These are phyloP conservation scores for Sutorius australiensis DNA, from an alignment of 768 basidiomycete genomes.

Conservation along the genomic window DNA sequence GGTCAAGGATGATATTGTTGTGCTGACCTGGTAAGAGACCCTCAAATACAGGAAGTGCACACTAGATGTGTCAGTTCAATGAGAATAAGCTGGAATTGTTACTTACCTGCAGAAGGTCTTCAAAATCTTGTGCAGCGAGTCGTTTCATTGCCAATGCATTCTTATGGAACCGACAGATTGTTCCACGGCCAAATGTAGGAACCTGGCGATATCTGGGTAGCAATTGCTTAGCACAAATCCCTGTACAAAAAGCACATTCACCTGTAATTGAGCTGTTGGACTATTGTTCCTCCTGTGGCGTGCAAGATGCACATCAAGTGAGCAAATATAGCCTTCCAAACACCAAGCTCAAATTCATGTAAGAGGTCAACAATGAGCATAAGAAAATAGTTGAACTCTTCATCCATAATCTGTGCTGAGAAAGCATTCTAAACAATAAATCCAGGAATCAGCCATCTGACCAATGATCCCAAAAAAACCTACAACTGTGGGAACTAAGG, in stretches of 20 bases:
- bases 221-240: no score
- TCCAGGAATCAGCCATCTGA: no score
- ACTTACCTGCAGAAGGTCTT: no score
- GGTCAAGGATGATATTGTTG: slow-evolving; percentile 10
- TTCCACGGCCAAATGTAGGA: no score
- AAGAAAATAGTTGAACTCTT: slow-evolving; percentile 14
- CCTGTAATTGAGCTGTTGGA: slow-evolving; percentile 23
- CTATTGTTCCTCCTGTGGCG: not conserved
- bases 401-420: slow-evolving; percentile 15
- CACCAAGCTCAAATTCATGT: slow-evolving; percentile 10
- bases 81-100: no score
- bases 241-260: slow-evolving; percentile 8
- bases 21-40: slow-evolving; percentile 10
- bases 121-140: no score
- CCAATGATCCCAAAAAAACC: no score
- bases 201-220: no score
- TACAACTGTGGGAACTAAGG: slow-evolving; percentile 13
- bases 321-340: slow-evolving; percentile 22
- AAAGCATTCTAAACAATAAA: slow-evolving; percentile 35
- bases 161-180: no score
- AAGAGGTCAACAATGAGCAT: slow-evolving; percentile 2
- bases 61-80: slow-evolving; percentile 1
- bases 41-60: slow-evolving; percentile 10
- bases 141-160: no score
- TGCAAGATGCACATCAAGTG: slow-evolving; percentile 25